A percentile compares a stretch with the other conserved stretches of the same genome.
Conservation (phyloP, 2,329 filamentous ascomycete species). For the Akanthomyces lecanii region DNA sequence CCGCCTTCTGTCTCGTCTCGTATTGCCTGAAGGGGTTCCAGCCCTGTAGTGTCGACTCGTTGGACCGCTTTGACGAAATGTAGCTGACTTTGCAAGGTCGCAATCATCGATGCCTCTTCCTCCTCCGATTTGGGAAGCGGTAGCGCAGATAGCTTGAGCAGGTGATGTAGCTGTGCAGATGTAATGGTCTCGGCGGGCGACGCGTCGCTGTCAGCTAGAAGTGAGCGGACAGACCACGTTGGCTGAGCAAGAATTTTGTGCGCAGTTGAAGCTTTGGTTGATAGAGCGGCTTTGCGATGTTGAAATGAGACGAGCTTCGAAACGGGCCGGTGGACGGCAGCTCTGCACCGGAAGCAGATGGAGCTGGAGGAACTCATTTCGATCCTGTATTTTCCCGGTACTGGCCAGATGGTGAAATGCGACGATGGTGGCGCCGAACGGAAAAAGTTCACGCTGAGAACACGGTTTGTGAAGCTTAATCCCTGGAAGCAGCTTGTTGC, state of each 20-base stretch:
- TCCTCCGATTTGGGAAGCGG: constrained; percentile 60
- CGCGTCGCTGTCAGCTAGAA: constrained; percentile 44
- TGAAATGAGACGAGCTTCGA: constrained; percentile 17
- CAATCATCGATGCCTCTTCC: constrained; percentile 67
- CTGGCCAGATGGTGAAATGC: too few relatives aligned
- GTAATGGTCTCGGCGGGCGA: constrained; percentile 48
- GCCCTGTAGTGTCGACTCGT: constrained; percentile 65
- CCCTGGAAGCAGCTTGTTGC: neutral
- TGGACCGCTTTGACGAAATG: constrained; percentile 89
- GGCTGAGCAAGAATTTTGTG: constrained; percentile 61
- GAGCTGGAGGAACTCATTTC: neutral
- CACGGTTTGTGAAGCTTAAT: neutral
- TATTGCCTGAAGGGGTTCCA: constrained; percentile 72
- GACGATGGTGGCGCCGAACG: neutral
- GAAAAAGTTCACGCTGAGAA: neutral
- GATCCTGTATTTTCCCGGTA: too few relatives aligned
- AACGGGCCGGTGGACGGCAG: constrained; percentile 24
- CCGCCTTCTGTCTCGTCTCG: constrained; percentile 71
- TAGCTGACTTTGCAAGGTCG: constrained; percentile 74
- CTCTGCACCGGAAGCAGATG: constrained; percentile 30
- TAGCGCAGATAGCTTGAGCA: constrained; percentile 84
- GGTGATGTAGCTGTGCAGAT: constrained; percentile 68
- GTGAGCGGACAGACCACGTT: constrained; percentile 77
- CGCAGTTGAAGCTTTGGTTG: constrained; percentile 21
- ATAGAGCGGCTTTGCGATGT: constrained; percentile 14